Conservation (phyloP, 1,284 basidiomycete species). For the Ustilago esculenta region DNA sequence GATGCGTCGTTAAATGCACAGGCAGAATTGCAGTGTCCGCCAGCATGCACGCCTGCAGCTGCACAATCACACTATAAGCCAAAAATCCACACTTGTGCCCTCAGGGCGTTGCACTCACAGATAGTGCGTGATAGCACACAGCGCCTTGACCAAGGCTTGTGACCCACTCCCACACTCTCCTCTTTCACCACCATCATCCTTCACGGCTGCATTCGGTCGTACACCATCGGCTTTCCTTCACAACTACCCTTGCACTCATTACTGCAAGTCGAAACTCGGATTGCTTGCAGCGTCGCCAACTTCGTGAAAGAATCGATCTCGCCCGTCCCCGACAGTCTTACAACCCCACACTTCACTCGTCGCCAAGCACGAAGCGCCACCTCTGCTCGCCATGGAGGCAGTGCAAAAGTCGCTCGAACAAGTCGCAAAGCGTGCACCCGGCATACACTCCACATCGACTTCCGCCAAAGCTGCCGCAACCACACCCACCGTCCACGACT, state of each 20-base stretch:
- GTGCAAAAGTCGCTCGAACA: constrained; percentile 58
- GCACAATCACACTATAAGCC: not conserved
- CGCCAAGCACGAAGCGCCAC: no score
- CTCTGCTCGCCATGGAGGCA: constrained; percentile 49
- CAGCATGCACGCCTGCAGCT: constrained; percentile 6
- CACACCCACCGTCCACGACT: constrained; percentile 46
- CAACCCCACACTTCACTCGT: no score
- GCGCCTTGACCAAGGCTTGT: not conserved
- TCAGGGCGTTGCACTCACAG: not conserved
- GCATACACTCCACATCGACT: constrained; percentile 37
- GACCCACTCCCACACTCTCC: not conserved
- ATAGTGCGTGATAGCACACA: not conserved
- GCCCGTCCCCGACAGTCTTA: no score
- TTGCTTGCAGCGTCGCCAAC: no score
- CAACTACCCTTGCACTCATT: no score
- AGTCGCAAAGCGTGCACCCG: constrained; percentile 45
- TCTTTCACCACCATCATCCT: not conserved
- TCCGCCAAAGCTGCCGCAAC: constrained; percentile 25
- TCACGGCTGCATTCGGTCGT: no score
- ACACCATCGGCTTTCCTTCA: no score
- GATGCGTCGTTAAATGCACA: not conserved
- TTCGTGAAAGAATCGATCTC: no score
- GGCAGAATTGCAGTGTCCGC: not conserved
- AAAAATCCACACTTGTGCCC: not conserved
- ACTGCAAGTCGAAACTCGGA: no score